These are phyloP conservation scores for Boletus vinaceobasis DNA, from an alignment of 768 basidiomycete genomes.

Conservation along the genomic window DNA sequence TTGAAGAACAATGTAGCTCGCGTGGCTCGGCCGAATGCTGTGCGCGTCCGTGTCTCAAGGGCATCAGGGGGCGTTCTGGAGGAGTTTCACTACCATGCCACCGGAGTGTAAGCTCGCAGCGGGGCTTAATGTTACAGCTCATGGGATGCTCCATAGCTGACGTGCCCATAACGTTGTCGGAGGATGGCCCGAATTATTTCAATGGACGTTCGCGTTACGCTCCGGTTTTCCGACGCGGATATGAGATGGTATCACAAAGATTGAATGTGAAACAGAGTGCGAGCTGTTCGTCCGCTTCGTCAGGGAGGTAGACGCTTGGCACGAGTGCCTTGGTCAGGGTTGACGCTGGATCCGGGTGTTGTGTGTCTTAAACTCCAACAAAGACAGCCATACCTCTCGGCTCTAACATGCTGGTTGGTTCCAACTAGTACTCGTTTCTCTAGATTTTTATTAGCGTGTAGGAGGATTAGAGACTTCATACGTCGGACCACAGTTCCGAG, in stretches of 20 bases:
- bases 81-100: not conserved
- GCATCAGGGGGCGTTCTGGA: not conserved
- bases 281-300: not conserved
- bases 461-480: no score
- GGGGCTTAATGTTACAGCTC: not conserved
- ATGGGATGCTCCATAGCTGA: not conserved
- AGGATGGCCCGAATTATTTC: not conserved
- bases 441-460: no score
- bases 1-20: not conserved
- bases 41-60: slow-evolving; percentile 6
- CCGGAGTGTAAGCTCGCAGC: not conserved
- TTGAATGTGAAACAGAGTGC: not conserved
- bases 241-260: not conserved
- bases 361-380: no score
- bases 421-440: no score
- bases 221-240: not conserved
- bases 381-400: not conserved
- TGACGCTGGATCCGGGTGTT: no score
- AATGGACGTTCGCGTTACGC: not conserved
- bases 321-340: not conserved
- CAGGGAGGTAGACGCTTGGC: not conserved
- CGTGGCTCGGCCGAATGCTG: not conserved
- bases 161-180: not conserved
- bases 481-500: no score
- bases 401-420: no score